A percentile compares a stretch with the other conserved stretches of the same genome.
Evolutionary conservation across 192 early-diverging fungal genomes (phyloP).

Genomic region (Mortierella hygrophila): DNA sequence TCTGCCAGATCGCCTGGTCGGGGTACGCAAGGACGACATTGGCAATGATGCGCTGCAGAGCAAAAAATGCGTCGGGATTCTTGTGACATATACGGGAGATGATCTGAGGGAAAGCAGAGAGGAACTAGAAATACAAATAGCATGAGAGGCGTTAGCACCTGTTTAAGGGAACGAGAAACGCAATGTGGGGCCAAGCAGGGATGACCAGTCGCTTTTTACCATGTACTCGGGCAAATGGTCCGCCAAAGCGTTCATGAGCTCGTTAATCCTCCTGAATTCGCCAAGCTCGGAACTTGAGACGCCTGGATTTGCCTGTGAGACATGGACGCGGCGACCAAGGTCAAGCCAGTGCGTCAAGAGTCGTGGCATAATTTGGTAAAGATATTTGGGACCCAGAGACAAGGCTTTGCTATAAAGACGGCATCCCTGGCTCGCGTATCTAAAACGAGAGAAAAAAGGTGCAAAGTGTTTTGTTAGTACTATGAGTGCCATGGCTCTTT

Average conservation of each 20-base stretch:
- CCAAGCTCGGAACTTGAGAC: neutral
- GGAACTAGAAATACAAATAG: conserved; percentile 57
- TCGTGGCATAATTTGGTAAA: conserved; percentile 88
- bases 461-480: neutral
- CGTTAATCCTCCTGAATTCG: conserved; percentile 33
- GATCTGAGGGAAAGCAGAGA: conserved; percentile 88
- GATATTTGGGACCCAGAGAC: conserved; percentile 77
- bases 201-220: conserved; percentile 15
- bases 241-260: conserved; percentile 28
- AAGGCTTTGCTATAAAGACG: conserved; percentile 62
- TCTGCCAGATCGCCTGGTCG: conserved; percentile 90
- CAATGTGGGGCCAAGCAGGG: conserved; percentile 15
- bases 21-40: conserved; percentile 80
- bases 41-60: conserved; percentile 79
- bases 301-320: conserved; percentile 13
- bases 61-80: conserved; percentile 72
- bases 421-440: conserved; percentile 27
- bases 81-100: conserved; percentile 87
- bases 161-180: neutral
- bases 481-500: neutral
- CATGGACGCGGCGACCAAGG: conserved; percentile 58
- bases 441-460: neutral
- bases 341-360: conserved; percentile 91
- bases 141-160: neutral
- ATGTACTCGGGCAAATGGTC: conserved; percentile 54